These are phyloP conservation scores for Nitzschia sp. DNA, from an alignment of 108 stramenopile genomes.

Conservation along the genomic window DNA sequence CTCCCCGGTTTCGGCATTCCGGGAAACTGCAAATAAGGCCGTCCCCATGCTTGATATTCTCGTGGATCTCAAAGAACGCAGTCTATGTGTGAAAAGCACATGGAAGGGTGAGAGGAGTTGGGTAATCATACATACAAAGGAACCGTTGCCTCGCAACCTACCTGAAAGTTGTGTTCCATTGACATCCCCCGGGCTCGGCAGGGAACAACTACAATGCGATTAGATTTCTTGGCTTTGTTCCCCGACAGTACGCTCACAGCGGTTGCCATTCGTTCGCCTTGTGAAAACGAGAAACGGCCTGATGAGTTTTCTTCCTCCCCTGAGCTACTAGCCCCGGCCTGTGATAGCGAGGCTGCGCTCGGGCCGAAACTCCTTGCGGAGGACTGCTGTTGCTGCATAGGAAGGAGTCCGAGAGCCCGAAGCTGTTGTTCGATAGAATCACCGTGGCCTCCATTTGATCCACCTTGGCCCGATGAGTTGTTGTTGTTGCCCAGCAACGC, in stretches of 20 bases:
- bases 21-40: slow-evolving; percentile 59
- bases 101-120: neutral
- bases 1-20: slow-evolving; percentile 51
- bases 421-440: neutral
- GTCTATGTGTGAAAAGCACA: slow-evolving; percentile 26
- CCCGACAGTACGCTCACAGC: neutral
- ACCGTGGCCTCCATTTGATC: neutral
- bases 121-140: too few species aligned
- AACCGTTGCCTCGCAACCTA: too few species aligned
- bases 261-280: neutral
- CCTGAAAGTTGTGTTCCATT: slow-evolving; percentile 75
- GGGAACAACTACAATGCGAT: slow-evolving; percentile 40
- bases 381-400: neutral
- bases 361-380: too few species aligned
- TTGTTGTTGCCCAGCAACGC: neutral
- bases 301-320: neutral
- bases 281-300: neutral
- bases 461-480: neutral
- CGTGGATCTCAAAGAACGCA: slow-evolving; percentile 58
- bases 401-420: neutral
- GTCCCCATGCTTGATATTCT: slow-evolving; percentile 58
- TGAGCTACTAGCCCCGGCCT: too few species aligned
- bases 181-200: slow-evolving; percentile 81
- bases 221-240: neutral
- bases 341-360: too few species aligned